Base-by-base conservation (phyloP, 345 rosid genomes). In the Bruguiera sexangula region DNA sequence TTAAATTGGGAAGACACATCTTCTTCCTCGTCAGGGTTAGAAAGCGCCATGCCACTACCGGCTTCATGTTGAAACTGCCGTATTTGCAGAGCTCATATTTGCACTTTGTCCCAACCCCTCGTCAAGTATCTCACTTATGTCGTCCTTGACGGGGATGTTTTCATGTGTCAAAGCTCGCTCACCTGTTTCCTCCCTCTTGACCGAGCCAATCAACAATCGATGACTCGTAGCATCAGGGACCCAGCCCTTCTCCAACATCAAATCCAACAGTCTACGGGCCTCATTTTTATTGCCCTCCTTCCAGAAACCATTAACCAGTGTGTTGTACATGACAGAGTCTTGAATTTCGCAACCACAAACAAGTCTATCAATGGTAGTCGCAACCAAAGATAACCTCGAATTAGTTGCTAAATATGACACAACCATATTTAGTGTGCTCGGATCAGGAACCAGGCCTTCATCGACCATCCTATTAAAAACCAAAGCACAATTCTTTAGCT, bases 241-340 rank as follows among this genome's bases (percentile, higher is more conserved):
- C 84, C 85, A 86, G 63, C 85, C 86, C 69, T 62, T 86, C 75
- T 79, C 85, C 77, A 86, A 69, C 90, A 84, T 86, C 55, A 62
- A 34, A 68, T 82, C 85, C 67, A 84, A 78, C 55, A 86, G 59
- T 63, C 55, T 61, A 34, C 63, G 15, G 18, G 83, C 88, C 64
- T 81, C 79, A 27, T 32, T 31, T 73, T 60, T 64, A 53, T 66
- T 65, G 63, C 88, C 85, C 66, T 82, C 90, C 68, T 77, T 82
- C 88, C 83, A 84, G 57, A 82, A 68, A 34, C 81, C 77, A 37
- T 67, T 75, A 65, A 86, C 75, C 64, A 81, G 70, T 30, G 79
- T 5, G 64, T 63, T 78, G 65, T 48, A 82, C 75, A 79, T 65
- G 3, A 58, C 72, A 8, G 81, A 78, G 74, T 79, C 76, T 36